phyloP scores from a whole-genome alignment of 345 rosid species.

The Heritiera littoralis region DNA sequence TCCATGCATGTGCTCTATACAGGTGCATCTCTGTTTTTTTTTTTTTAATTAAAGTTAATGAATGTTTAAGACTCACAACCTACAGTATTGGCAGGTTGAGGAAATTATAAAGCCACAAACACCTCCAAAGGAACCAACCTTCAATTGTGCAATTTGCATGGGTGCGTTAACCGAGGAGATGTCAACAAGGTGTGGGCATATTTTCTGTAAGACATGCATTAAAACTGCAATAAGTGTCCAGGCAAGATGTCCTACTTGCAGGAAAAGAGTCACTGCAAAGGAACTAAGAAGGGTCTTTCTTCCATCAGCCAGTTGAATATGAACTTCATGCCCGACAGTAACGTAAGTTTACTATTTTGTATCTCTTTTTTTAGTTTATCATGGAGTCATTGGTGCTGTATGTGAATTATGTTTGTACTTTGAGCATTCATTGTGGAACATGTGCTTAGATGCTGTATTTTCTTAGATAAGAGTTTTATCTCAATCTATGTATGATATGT shows the following conservation, averaged over 20 bases:
- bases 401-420: background rate
- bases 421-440: background rate
- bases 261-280: constrained; percentile 63
- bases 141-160: constrained; percentile 92
- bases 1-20: background rate
- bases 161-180: constrained; percentile 68
- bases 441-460: background rate
- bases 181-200: constrained; percentile 95
- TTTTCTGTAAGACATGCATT: constrained; percentile 82
- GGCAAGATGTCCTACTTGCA: constrained; percentile 84
- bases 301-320: constrained; percentile 58
- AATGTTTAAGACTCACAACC: background rate
- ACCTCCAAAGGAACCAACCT: constrained; percentile 66
- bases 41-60: background rate
- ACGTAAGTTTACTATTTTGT: constrained; percentile 28
- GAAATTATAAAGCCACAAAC: constrained; percentile 31
- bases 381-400: background rate
- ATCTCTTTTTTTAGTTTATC: background rate
- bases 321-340: constrained; percentile 23
- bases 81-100: constrained; percentile 37
- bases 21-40: background rate
- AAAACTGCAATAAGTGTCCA: constrained; percentile 54
- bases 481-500: background rate
- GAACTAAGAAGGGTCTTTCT: constrained; percentile 87
- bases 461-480: background rate